Percentiles rank a stretch among this genome's conserved stretches.
Conservation (phyloP, 2,329 filamentous ascomycete genomes). For the Pseudogymnoascus sp. region DNA sequence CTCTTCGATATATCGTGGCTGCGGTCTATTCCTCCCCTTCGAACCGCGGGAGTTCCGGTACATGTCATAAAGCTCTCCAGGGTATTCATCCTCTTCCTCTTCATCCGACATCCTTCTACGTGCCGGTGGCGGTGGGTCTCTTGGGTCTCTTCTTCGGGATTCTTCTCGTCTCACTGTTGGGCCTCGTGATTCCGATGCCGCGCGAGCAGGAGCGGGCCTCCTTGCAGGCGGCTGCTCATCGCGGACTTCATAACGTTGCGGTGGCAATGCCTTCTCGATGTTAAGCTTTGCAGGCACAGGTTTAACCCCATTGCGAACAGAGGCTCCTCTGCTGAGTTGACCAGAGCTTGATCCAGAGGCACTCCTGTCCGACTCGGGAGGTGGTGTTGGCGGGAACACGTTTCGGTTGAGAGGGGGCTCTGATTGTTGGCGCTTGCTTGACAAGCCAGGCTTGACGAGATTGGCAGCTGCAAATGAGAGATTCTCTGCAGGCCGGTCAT, state of each 20-base stretch:
- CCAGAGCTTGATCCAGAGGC: slow-evolving; percentile 20
- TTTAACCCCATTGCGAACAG: slow-evolving; percentile 56
- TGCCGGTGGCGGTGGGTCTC: slow-evolving; percentile 24
- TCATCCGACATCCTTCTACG: slow-evolving; percentile 27
- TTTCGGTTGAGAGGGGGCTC: slow-evolving; percentile 74
- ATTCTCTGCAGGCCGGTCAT: slow-evolving; percentile 76
- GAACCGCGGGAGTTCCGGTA: slow-evolving; percentile 46
- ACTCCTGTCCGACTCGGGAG: slow-evolving; percentile 75
- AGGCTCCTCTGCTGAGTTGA: slow-evolving; percentile 48
- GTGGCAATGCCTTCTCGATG: slow-evolving; percentile 50
- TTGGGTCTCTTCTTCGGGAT: slow-evolving; percentile 26
- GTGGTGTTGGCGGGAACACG: slow-evolving; percentile 95
- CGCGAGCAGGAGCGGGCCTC: slow-evolving; percentile 41
- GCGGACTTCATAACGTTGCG: slow-evolving; percentile 34
- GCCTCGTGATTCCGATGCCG: slow-evolving; percentile 46
- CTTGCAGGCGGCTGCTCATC: slow-evolving; percentile 23
- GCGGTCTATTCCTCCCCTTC: slow-evolving; percentile 37
- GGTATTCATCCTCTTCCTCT: slow-evolving; percentile 54
- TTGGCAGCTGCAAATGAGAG: slow-evolving; percentile 91
- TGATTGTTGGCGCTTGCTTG: slow-evolving; percentile 75
- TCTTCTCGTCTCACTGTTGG: slow-evolving; percentile 30
- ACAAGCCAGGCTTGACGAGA: slow-evolving; percentile 78
- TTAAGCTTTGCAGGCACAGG: slow-evolving; percentile 58
- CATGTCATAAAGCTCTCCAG: slow-evolving; percentile 56
- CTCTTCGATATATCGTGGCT: slow-evolving; percentile 68